Base-by-base conservation (phyloP, 352 stramenopile species). In the Phytophthora foliorum region DNA sequence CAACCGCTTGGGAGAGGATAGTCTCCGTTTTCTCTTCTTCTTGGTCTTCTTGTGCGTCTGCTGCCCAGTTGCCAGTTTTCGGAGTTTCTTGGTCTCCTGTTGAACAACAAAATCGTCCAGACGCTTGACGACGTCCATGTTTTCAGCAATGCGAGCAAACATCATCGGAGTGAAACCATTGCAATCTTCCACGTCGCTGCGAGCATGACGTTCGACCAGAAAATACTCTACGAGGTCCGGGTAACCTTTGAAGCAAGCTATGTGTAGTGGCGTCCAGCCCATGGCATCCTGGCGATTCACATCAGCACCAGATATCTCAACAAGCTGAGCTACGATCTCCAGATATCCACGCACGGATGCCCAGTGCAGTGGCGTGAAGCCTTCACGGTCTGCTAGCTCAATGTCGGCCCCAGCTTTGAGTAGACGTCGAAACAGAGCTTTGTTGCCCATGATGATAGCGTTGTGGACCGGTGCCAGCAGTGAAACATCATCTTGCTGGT, bases 391-490 rank as follows among this genome's bases (percentile, higher is more conserved):
- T 6, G 72, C 60, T 11, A 92, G 54, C 13, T 92, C 78, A 10
- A 84, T 73, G 42, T 91, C 70, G 0, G 84, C 85, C 0, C 85
- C 83, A 31, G 71, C 68, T 60, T 87, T 82, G 7, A 94, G 53
- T 2, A 92, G 72, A 6, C 81, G 67, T 32, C 82, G 69, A 34
- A 87, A 87, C 3, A 95, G 52, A 21, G 84, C 80, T 61, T 94
- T 94, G 69, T 94, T 94, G 45, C 84, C 87, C 87, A 94, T 95
- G 57, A 95, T 85, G 62, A 92, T 88, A 2, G 80, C 79, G 42
- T 78, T 92, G 59, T 90, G 88, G 21, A 95, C 73, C 36, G 87
- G 82, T n/a, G 83, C 85, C 38, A 80, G 75, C 9, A 86, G 64
- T 27, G 81, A 86, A 1, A 59, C 50, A 50, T 90, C 74, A 46